Percentiles rank a stretch among this genome's conserved stretches.
Conservation (phyloP, 2,329 filamentous ascomycete species). For the Fusarium illudens region DNA sequence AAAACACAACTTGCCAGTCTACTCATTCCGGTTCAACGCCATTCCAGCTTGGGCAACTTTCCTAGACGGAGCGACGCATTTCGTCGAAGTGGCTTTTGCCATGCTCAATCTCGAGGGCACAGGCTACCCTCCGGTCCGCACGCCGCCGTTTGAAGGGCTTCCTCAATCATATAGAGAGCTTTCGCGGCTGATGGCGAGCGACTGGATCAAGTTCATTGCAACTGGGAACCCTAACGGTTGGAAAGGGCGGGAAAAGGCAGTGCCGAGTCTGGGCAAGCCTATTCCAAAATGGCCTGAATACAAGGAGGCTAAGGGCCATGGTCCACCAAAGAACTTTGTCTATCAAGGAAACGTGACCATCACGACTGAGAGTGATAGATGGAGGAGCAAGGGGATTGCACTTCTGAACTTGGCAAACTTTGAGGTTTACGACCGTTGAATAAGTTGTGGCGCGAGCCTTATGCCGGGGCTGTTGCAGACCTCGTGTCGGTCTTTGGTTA, state of each 20-base stretch:
- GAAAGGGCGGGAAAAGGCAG: conserved; percentile 3
- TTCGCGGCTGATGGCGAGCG: conserved; percentile 7
- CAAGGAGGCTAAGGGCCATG: neutral
- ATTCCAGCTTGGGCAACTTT: conserved; percentile 23
- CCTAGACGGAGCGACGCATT: conserved; percentile 13
- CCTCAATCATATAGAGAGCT: conserved; percentile 14
- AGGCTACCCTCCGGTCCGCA: conserved; percentile 17
- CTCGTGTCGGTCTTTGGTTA: no score
- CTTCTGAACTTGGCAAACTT: conserved; percentile 10
- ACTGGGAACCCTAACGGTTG: conserved; percentile 20
- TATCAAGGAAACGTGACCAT: conserved; percentile 19
- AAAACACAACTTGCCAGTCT: conserved; percentile 39
- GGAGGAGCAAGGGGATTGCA: neutral
- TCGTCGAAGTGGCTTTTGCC: conserved; percentile 20
- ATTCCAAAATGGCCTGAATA: conserved; percentile 15
- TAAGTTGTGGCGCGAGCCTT: no score
- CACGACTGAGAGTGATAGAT: conserved; percentile 2
- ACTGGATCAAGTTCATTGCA: conserved; percentile 18
- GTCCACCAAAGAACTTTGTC: neutral
- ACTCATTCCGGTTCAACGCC: conserved; percentile 17
- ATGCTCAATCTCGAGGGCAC: conserved; percentile 20
- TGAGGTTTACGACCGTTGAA: conserved; percentile 12
- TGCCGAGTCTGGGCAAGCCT: neutral
- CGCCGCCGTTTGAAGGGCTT: conserved; percentile 10
- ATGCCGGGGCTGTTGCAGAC: neutral